phyloP scores from a whole-genome alignment of 768 basidiomycete species.

The Mycena amicta region DNA sequence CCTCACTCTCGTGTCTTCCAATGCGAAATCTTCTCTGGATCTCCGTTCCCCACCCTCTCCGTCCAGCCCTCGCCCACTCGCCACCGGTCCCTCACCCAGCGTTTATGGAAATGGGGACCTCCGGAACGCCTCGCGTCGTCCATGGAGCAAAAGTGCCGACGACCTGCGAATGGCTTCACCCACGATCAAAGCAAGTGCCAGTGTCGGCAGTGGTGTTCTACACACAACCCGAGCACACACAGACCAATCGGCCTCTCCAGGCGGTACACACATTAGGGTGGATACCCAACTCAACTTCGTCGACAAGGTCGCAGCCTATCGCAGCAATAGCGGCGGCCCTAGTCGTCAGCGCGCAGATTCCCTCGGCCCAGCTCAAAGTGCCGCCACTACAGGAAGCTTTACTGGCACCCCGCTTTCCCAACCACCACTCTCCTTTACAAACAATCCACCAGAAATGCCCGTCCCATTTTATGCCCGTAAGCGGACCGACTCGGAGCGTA shows the following conservation, averaged over 20 bases:
- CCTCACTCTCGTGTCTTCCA: slow-evolving; percentile 6
- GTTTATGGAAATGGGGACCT: slow-evolving; percentile 46
- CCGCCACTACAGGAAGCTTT: background rate
- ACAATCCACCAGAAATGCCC: background rate
- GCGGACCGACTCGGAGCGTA: slow-evolving; percentile 20
- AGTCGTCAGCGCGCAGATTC: slow-evolving; percentile 33
- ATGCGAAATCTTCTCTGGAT: slow-evolving; percentile 17
- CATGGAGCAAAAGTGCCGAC: slow-evolving; percentile 81
- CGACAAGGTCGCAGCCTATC: slow-evolving; percentile 66
- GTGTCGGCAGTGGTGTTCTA: background rate
- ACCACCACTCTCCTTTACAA: background rate
- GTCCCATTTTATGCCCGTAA: slow-evolving; percentile 16
- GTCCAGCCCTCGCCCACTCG: background rate
- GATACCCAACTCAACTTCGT: slow-evolving; percentile 56
- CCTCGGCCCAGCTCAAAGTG: slow-evolving; percentile 38
- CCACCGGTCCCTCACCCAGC: background rate
- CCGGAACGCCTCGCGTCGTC: slow-evolving; percentile 66
- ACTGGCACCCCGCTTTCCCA: slow-evolving; percentile 3
- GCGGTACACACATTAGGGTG: slow-evolving; percentile 31
- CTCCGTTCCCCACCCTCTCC: slow-evolving; percentile 7
- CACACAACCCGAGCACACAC: background rate
- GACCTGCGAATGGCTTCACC: slow-evolving; percentile 65
- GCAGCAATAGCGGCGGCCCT: slow-evolving; percentile 59
- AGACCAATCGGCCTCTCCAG: too few relatives aligned
- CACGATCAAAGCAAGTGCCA: slow-evolving; percentile 1